Evolutionary conservation across 129 eudicot genomes (phyloP), one percentile per base, ranked within the genome.

Genomic region (Chrysanthemum lavandulifolium): DNA sequence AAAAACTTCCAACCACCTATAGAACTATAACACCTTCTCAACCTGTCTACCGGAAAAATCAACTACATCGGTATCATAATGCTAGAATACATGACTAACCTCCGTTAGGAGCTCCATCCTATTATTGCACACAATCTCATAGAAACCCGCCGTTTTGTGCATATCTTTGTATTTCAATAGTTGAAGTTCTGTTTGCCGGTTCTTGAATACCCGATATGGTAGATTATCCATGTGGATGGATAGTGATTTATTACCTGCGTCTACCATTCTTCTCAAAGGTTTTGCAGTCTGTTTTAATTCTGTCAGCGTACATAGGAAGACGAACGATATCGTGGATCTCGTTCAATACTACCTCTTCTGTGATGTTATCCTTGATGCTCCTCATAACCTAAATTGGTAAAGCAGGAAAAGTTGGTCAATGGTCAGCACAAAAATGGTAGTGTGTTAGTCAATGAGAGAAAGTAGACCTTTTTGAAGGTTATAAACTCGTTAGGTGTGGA

Each of bases 271-370:
- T 84, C 55, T 48, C 73, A 19, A 84, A 84, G 58, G 73, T 72
- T 66, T 80, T 73, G 73, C 87, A 67, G 73, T 86, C 91, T 45
- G 25, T 80, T 73, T 61, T 72, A 68, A 87, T 87, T 73, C 89
- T 73, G 64, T 84, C 92, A 10, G 86, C 92, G 71, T 87, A 87
- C 89, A 87, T 84, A 3, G 92, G 92, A 50, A 87, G 81, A 63
- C 85, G 78, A 21, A 82, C 61, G 14, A 87, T 87, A 78, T 84
- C 89, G 0, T 75, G 12, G 31, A 87, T 84, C 66, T 87, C 89
- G 0, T 87, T 82, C 72, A 87, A 71, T 50, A 87, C 79, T 14
- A 82, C 85, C 21, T 87, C 92, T 80, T 87, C 89, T 3, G 92
- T 87, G 52, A 87, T 87, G 71, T 87, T 87, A 60, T 87, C 92